Conservation (phyloP, 306 rosid genomes). For the Trichosanthes truncata region DNA sequence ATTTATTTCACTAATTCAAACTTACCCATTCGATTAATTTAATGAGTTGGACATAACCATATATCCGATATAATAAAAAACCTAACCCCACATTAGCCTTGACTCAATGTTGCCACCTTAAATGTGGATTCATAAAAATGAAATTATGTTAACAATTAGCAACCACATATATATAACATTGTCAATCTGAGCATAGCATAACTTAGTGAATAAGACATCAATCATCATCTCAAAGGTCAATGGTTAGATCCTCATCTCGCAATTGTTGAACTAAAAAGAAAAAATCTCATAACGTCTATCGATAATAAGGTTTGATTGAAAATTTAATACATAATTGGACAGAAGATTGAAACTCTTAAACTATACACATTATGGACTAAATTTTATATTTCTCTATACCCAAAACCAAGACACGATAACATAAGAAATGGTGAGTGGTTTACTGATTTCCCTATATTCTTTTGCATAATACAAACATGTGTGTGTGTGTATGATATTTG, state of each 20-base stretch:
- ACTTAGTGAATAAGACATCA: too few relatives aligned
- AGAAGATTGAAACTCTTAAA: too few relatives aligned
- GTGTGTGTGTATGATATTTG: not conserved
- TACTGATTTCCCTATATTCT: not conserved
- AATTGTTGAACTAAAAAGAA: too few relatives aligned
- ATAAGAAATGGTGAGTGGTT: not conserved
- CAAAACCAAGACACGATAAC: not conserved
- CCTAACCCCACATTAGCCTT: not conserved
- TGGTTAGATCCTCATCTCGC: too few relatives aligned
- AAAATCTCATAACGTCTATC: too few relatives aligned
- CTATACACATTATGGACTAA: not conserved
- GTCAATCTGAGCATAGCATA: too few relatives aligned
- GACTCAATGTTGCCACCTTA: not conserved
- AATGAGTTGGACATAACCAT: not conserved
- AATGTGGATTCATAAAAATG: not conserved
- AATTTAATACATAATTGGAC: too few relatives aligned
- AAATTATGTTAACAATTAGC: not conserved
- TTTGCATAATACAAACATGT: not conserved
- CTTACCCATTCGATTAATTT: not conserved
- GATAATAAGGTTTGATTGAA: too few relatives aligned
- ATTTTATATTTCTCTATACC: not conserved
- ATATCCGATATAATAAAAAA: not conserved
- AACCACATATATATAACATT: too few relatives aligned
- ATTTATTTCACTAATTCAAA: not conserved
- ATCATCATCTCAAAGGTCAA: too few relatives aligned